Evolutionary conservation across 2,329 filamentous ascomycete species (phyloP), one percentile per base, ranked within the genome.

Genomic region (Trichophyton benhamiae): DNA sequence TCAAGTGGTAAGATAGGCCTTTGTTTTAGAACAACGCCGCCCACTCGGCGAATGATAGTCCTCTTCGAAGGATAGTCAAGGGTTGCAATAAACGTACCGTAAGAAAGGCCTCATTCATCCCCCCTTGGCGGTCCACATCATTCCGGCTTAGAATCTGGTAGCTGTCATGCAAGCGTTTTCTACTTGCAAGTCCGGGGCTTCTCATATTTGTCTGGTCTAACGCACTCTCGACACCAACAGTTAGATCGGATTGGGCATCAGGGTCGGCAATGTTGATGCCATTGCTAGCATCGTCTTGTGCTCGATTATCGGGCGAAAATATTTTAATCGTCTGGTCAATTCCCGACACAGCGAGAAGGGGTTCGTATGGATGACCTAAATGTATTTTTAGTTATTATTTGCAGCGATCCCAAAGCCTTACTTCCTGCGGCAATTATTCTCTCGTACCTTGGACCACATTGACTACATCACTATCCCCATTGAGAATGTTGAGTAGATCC

Each of bases 321-420:
- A 87, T 83, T 68, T 87, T 87, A 72, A 87, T 81, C 0, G 84
- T 87, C 66, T 83, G 80, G 65, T 87, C 85, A 62, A 87, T 87
- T 20, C 85, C 85, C 2, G 82, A 84, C 33, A 83, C 83, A 1
- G 85, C 85, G 61, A 87, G 76, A 63, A 83, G 82, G 1, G 84
- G 83, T 68, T 87, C 85, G 66, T 85, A 86, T 1, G 85, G 85
- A 69, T 87, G 85, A 1, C 82, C 82, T 81, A 66, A 42, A 44
- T 6, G 55, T 53, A 30, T 53, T 30, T 11, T 22, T 7, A 53
- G 25, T 53, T 15, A 33, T 11, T 9, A 48, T 8, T 33, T 36
- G 9, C 38, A 53, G n/a, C 15, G 25, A 22, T n/a, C n/a, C 5
- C n/a, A n/a, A 52, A 53, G 48, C 7, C 8, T 11, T 25, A 63